These are phyloP conservation scores for Artemisia argyi DNA, from an alignment of 129 eudicot species.

Conservation along the genomic window DNA sequence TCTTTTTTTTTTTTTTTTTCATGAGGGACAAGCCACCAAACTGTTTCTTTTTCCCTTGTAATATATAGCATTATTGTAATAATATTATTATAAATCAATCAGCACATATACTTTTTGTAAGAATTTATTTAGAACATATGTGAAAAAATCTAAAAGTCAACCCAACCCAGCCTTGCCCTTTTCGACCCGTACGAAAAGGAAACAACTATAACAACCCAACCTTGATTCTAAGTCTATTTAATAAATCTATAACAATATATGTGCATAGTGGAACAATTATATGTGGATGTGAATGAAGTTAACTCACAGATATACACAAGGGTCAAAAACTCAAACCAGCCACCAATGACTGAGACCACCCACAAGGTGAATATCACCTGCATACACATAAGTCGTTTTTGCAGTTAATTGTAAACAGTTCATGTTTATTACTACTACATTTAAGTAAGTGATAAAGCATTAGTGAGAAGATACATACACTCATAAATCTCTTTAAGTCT, in stretches of 20 bases:
- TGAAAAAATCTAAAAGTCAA: background rate
- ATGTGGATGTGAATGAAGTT: background rate
- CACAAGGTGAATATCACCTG: slow-evolving; percentile 69
- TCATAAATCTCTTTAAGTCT: slow-evolving; percentile 63
- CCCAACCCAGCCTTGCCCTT: no score
- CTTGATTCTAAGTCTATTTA: no score
- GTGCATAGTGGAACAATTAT: no score
- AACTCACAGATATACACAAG: slow-evolving; percentile 71
- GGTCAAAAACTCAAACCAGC: slow-evolving; percentile 82
- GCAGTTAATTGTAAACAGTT: slow-evolving; percentile 3
- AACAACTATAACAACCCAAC: no score
- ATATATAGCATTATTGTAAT: no score
- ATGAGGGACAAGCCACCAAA: no score
- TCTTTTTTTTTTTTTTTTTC: no score
- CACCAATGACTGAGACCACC: slow-evolving; percentile 62
- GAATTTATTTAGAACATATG: no score
- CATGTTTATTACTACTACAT: background rate
- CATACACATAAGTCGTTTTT: slow-evolving; percentile 21
- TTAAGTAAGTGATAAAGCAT: background rate
- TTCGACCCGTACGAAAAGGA: no score
- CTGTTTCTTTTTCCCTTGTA: no score
- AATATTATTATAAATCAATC: no score
- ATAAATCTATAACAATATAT: background rate
- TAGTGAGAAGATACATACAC: slow-evolving; percentile 35
- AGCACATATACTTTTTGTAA: no score